Evolutionary conservation across 768 basidiomycete genomes (phyloP), one percentile per base, ranked within the genome.

Genomic region (Termitomyces sp.): DNA sequence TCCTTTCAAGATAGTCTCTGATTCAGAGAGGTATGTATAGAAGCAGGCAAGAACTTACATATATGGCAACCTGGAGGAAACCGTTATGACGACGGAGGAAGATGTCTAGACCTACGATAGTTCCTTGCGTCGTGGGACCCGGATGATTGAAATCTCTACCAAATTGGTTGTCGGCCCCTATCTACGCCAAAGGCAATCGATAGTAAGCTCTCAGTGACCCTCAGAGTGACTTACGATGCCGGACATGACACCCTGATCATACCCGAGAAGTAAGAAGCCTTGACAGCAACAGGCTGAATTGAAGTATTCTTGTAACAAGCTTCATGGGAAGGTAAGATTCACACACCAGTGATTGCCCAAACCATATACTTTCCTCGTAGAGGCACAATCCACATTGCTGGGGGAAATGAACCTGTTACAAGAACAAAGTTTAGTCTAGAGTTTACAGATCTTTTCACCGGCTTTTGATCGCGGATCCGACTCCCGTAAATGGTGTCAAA

Each of bases 161-260:
- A 55, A 74, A 76, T 60, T 71, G 74, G 54, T 76, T 76, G 59
- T 75, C 65, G n/a, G 75, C 74, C 4, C 75, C 75, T 45, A 76
- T 74, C 73, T 73, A 42, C 15, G 22, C 33, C 12, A 42, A 26
- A 22, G 34, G 26, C 16, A 29, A 24, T 31, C 29, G n/a, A 22
- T 9, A 33, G 31, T 5, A 16, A 36, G 49, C 10, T 15, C 9
- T 2, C 28, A 37, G 26, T 18, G 49, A 31, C 12, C 45, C 65
- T 29, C 53, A 34, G 33, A 12, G 15, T 4, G 10, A 44, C 59
- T 20, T 24, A 75, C 75, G 34, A 75, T 73, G 9, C 75, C 74
- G 31, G 74, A 75, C 75, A 76, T 77, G 29, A 76, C 74, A 16
- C 75, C 75, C 59, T 75, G 73, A 61, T 75, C 74, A 58, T 75